phyloP scores from a whole-genome alignment of 257 asterid species.

The Linaria vulgaris region DNA sequence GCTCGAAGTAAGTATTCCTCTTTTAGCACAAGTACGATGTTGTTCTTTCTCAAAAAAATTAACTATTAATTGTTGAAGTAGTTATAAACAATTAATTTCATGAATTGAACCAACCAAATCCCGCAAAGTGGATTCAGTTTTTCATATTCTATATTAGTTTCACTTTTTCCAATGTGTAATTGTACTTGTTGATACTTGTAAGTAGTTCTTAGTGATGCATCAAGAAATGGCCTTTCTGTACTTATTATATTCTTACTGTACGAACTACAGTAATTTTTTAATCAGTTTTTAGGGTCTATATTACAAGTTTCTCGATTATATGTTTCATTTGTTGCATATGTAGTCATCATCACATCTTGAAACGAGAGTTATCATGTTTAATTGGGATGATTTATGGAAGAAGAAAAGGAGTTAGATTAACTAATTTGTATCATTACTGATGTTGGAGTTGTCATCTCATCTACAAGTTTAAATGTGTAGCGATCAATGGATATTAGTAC shows the following conservation, averaged over 20 bases:
- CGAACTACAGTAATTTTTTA: constrained; percentile 8
- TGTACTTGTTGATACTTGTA: constrained; percentile 6
- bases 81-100: background rate
- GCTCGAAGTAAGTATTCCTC: constrained; percentile 51
- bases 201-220: background rate
- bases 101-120: background rate
- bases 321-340: background rate
- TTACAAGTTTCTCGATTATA: background rate
- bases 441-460: background rate
- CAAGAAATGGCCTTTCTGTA: constrained; percentile 15
- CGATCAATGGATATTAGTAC: no score
- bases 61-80: background rate
- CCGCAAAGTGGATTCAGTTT: background rate
- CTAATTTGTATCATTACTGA: background rate
- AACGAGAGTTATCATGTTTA: no score
- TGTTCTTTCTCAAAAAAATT: background rate
- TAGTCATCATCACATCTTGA: background rate
- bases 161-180: constrained; percentile 22
- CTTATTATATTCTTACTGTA: background rate
- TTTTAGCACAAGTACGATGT: background rate
- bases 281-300: no score
- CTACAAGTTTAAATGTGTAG: no score
- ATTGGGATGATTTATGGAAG: no score
- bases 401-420: no score
- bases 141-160: background rate